Evolutionary conservation across 257 asterid species (phyloP).

Genomic region (Plectranthus barbatus): DNA sequence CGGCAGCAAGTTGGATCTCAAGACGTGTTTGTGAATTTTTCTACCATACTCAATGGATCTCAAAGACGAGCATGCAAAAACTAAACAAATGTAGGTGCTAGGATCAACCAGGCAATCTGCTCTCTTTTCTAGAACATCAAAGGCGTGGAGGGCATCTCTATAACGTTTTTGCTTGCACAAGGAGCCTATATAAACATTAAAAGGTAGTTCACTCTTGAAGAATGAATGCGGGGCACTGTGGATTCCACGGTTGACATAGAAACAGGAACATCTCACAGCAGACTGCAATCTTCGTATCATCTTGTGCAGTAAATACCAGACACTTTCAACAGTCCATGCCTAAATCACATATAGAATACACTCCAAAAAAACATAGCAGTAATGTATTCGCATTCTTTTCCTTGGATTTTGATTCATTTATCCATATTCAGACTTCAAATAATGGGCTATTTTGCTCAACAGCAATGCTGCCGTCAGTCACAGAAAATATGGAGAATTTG

Average conservation of each 20-base stretch:
- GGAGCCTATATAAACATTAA: constrained; percentile 37
- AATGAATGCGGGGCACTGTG: constrained; percentile 4
- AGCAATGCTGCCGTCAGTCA: constrained; percentile 15
- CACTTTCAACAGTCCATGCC: constrained; percentile 1
- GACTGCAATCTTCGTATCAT: constrained; percentile 34
- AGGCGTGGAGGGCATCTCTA: constrained; percentile 42
- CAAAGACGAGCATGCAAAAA: constrained; percentile 51
- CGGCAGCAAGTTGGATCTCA: constrained; percentile 34
- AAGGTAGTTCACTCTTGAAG: constrained; percentile 27
- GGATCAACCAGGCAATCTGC: constrained; percentile 24
- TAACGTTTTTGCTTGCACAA: constrained; percentile 51
- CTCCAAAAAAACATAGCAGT: neutral
- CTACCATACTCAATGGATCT: constrained; percentile 43
- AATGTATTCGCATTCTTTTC: constrained; percentile 3
- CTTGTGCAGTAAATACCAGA: neutral
- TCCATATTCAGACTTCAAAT: no score
- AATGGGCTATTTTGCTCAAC: constrained; percentile 13
- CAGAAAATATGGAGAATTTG: no score
- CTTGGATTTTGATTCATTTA: constrained; percentile 1
- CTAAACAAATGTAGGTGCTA: constrained; percentile 45
- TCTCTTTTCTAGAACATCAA: constrained; percentile 32
- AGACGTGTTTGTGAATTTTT: constrained; percentile 38
- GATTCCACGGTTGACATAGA: constrained; percentile 12
- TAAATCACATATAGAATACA: neutral
- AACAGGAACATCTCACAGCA: constrained; percentile 10